These are phyloP conservation scores for Cucurbita argyrosperma DNA, from an alignment of 306 rosid species.

Conservation along the genomic window DNA sequence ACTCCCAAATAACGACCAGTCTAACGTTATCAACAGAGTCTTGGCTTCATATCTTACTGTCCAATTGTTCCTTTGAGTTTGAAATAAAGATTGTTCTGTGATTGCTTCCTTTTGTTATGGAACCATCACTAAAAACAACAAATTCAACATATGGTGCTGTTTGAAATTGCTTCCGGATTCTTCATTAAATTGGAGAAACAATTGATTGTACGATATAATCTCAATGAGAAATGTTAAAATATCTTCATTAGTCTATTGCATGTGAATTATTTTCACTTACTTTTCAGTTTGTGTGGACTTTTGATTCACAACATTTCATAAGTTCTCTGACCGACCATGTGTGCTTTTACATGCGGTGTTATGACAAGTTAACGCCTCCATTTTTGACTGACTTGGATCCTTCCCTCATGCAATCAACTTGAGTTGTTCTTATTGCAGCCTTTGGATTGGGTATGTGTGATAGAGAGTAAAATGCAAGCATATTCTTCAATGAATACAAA, in stretches of 20 bases:
- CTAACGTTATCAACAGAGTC: neutral
- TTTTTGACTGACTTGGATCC: neutral
- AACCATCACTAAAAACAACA: neutral
- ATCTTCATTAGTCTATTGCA: neutral
- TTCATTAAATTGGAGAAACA: neutral
- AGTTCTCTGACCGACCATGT: neutral
- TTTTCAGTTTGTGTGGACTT: neutral
- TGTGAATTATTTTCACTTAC: neutral
- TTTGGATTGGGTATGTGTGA: neutral
- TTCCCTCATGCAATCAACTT: neutral
- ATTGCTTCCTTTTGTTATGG: neutral
- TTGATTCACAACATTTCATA: neutral
- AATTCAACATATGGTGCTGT: neutral
- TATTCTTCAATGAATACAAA: neutral
- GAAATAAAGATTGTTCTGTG: neutral
- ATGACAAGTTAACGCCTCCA: neutral
- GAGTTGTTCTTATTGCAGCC: neutral
- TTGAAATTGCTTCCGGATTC: neutral
- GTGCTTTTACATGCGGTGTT: neutral
- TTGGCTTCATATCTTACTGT: neutral
- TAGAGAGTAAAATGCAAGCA: neutral
- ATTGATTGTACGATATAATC: neutral
- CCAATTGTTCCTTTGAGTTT: neutral
- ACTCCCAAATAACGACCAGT: neutral
- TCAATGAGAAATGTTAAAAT: neutral